phyloP scores from a whole-genome alignment of 2,329 filamentous ascomycete genomes.

The Trichoderma gracile region DNA sequence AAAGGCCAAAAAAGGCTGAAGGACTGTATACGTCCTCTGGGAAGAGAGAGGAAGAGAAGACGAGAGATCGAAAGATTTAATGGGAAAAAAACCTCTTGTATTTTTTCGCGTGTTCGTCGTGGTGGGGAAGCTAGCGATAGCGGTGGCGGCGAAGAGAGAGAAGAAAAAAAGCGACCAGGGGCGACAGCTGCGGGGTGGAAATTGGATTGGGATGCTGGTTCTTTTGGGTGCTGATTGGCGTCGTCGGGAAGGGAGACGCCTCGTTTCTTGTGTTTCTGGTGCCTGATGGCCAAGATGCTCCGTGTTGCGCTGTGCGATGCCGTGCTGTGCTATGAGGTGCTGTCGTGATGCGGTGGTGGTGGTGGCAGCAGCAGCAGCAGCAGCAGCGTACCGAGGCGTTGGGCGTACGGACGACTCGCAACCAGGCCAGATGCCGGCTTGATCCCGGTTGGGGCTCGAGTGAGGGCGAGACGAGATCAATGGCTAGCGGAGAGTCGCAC shows the following conservation, averaged over 20 bases:
- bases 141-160: slow-evolving; percentile 11
- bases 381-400: not conserved
- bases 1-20: slow-evolving; percentile 1
- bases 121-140: slow-evolving; percentile 23
- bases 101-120: slow-evolving; percentile 5
- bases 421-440: not conserved
- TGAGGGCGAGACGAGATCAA: too few species aligned
- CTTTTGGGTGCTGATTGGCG: not conserved
- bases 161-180: slow-evolving; percentile 1
- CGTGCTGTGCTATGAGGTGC: too few species aligned
- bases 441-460: not conserved
- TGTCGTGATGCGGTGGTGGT: too few species aligned
- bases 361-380: not conserved
- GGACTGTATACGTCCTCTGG: slow-evolving; percentile 10
- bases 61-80: not conserved
- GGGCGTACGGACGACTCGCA: not conserved
- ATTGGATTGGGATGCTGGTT: not conserved
- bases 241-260: not conserved
- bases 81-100: slow-evolving; percentile 16
- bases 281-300: too few species aligned
- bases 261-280: not conserved
- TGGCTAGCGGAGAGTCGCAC: not conserved
- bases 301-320: too few species aligned
- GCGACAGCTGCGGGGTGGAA: slow-evolving; percentile 12
- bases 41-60: not conserved